Base-by-base conservation (phyloP, 2,329 filamentous ascomycete genomes). In the Paecilomyces niveus region DNA sequence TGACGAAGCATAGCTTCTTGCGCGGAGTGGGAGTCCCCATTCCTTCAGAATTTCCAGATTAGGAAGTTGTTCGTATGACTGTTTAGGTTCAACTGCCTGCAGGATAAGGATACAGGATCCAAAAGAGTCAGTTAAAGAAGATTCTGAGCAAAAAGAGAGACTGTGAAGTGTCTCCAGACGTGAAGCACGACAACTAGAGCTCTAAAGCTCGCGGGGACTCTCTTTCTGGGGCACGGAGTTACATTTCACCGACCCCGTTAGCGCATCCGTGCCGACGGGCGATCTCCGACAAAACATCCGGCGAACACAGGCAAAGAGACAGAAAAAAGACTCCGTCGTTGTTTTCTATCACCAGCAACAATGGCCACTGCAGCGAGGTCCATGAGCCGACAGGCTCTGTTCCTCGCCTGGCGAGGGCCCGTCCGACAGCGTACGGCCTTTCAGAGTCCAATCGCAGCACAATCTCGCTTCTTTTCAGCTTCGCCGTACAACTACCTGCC, bases 1-100 rank as follows among this genome's bases (percentile, higher is more conserved):
- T 97, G 57, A 97, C 88, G 64, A 99, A 89, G 71, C 90, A 94
- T 56, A 75, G 53, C 63, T 78, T 80, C 54, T 63, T 69, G 11
- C 60, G 56, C 56, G 50, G 21, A 26, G 21, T n/a, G 2, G 21
- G 26, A 52, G 22, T 52, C 10, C 26, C 21, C 26, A 24, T 29
- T 15, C 22, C 50, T 45, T 45, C n/a, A 45, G 39, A 18, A 21
- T 45, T 45, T 45, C 39, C 39, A 45, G 39, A 45, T 45, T 45
- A 45, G 39, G 39, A 45, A 45, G n/a, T 45, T 8, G 15, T 7
- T 45, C 15, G n/a, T 45, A 18, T n/a, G 39, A 3, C 39, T 45
- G 39, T 45, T 2, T 8, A 45, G n/a, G 15, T 45, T 45, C 33
- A 49, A 49, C 31, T 9, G 50, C 31, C 10, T 26, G 45, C 22